Evolutionary conservation across 768 basidiomycete species (phyloP).

Genomic region (Cystofilobasidium macerans): DNA sequence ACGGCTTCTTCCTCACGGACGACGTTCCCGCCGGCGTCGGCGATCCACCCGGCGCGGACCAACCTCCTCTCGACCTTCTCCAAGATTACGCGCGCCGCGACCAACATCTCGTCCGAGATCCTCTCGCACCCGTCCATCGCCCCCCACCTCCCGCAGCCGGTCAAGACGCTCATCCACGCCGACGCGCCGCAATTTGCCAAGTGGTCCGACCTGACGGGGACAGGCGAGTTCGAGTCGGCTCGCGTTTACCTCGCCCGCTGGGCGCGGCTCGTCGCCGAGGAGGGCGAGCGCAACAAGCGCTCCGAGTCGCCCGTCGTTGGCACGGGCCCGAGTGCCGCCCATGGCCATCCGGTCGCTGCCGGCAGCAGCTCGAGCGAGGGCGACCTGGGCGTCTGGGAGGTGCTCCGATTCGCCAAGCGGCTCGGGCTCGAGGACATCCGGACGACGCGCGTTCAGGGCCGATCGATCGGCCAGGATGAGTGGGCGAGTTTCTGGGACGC

Average conservation of each 20-base stretch:
- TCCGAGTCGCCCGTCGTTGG: constrained; percentile 44
- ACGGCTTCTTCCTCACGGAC: constrained; percentile 43
- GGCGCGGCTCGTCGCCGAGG: constrained; percentile 89
- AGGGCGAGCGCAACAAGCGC: constrained; percentile 78
- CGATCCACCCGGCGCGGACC: constrained; percentile 49
- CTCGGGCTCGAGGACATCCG: constrained; percentile 16
- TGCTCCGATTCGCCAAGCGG: constrained; percentile 38
- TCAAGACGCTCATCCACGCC: constrained; percentile 41
- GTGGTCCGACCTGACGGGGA: constrained; percentile 32
- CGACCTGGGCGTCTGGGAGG: constrained; percentile 75
- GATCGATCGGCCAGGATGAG: background rate
- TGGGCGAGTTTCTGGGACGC: constrained; percentile 23
- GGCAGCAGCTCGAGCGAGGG: constrained; percentile 40
- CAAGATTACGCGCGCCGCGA: constrained; percentile 63
- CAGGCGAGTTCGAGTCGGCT: constrained; percentile 93
- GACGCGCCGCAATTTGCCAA: constrained; percentile 17
- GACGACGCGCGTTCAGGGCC: constrained; percentile 13
- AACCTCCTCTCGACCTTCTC: constrained; percentile 89
- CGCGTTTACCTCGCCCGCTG: constrained; percentile 91
- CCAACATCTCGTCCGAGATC: constrained; percentile 36
- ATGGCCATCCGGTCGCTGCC: constrained; percentile 33
- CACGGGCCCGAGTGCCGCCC: constrained; percentile 35
- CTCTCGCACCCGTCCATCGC: constrained; percentile 91
- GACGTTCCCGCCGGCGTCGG: constrained; percentile 32
- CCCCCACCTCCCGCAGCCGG: constrained; percentile 89